Evolutionary conservation across 805 yeast species (phyloP), one percentile per base, ranked within the genome.

Genomic region (Nematodospora valgi): DNA sequence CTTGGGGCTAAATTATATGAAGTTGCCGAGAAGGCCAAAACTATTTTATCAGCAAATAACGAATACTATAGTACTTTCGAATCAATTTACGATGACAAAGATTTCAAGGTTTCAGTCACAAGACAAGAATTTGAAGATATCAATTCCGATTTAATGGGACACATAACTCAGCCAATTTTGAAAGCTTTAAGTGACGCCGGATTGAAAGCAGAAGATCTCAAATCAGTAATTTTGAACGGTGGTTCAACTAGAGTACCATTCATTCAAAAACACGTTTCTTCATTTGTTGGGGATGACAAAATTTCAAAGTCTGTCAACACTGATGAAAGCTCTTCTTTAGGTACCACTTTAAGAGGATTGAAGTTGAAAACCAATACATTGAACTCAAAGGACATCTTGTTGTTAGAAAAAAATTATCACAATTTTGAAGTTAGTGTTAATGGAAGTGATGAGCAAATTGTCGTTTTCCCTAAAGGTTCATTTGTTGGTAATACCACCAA

Each of bases 241-340:
- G 98, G 98, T 1, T 78, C 95, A 0, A 78, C 91, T 5, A 78
- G 98, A 56, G 85, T 87, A 20, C 98, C 98, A 11, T 72, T 84
- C 50, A 83, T 93, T 30, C 93, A 87, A 58, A 70, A 75, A 38
- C 74, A 72, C 35, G 62, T 86, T 39, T 42, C 55, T 2, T 54
- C 72, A 2, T 64, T 78, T 28, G 62, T 81, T 27, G 86, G 82
- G 1, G 76, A 76, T 13, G 81, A 76, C 2, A 63, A 53, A 41
- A 68, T 89, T 25, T 72, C 95, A 15, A 87, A 82, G 57, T 86
- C 82, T 34, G 94, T 93, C 29, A 93, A 93, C 58, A 93, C 98
- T 0, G 98, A 93, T 59, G 98, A 93, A 64, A 80, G 97, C 29
- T 86, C 86, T 34, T 96, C 86, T 10, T 70, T 86, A 48, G 98